phyloP scores from a whole-genome alignment of 352 stramenopile genomes.

The Globisporangium parvum region DNA sequence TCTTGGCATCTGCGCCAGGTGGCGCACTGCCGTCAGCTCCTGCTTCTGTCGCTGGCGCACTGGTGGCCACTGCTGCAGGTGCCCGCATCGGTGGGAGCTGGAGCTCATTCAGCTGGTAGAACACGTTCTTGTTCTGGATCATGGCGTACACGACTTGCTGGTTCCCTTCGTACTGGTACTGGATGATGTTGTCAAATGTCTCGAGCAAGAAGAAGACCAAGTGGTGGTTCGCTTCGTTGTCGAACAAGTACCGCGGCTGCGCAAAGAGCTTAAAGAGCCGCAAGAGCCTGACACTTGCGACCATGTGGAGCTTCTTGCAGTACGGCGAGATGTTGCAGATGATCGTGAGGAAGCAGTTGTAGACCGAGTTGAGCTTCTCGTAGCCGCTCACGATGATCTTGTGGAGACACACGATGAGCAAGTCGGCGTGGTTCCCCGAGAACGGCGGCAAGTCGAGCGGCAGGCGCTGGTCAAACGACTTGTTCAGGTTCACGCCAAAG shows the following conservation, averaged over 20 bases:
- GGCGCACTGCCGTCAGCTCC: constrained; percentile 15
- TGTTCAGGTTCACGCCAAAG: constrained; percentile 97
- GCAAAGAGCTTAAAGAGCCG: constrained; percentile 98
- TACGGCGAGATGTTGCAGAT: constrained; percentile 99
- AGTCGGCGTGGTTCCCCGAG: constrained; percentile 93
- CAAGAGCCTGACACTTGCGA: constrained; percentile 93
- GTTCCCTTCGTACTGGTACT: constrained; percentile 98
- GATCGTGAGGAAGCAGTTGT: constrained; percentile 99
- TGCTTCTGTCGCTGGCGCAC: constrained; percentile 9
- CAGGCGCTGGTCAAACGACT: constrained; percentile 92
- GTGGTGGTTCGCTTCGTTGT: constrained; percentile 93
- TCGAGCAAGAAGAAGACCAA: constrained; percentile 96
- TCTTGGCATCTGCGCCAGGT: constrained; percentile 15
- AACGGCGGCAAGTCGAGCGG: constrained; percentile 93
- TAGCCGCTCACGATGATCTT: constrained; percentile 98
- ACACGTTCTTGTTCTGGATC: constrained; percentile 95
- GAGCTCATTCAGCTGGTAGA: constrained; percentile 88
- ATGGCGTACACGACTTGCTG: constrained; percentile 98
- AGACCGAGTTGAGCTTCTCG: constrained; percentile 95
- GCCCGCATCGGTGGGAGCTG: constrained; percentile 81
- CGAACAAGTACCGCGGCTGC: constrained; percentile 91
- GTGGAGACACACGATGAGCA: constrained; percentile 96
- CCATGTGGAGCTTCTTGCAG: constrained; percentile 94
- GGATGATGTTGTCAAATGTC: constrained; percentile 99
- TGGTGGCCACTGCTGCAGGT: constrained; percentile 5